Percentiles rank a stretch among this genome's conserved stretches.
Evolutionary conservation across 2,329 filamentous ascomycete species (phyloP).

Genomic region (Aspergillus bombycis): DNA sequence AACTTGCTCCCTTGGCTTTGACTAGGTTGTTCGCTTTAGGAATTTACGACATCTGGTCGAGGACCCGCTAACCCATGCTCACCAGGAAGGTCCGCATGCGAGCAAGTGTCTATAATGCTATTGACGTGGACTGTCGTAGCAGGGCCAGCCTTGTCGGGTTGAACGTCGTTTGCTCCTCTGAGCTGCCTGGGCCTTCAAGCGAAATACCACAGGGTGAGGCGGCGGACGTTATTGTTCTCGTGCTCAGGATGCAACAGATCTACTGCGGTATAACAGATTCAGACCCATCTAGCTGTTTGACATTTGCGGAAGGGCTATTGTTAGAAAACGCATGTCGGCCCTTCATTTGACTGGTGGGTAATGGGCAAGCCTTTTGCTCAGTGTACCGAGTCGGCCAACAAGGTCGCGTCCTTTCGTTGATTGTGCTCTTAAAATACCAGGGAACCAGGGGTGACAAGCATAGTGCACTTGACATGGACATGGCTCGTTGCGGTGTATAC

Average conservation of each 20-base stretch:
- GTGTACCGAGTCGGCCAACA: not conserved
- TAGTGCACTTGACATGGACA: too few relatives aligned
- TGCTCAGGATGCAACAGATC: not conserved
- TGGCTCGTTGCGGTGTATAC: not conserved
- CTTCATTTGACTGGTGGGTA: not conserved
- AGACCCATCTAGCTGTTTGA: slow-evolving; percentile 5
- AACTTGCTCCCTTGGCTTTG: not conserved
- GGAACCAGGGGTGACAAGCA: not conserved
- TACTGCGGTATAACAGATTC: slow-evolving; percentile 4
- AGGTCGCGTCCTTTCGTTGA: not conserved
- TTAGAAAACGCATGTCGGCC: not conserved
- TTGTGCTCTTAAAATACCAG: not conserved
- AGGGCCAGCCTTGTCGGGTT: not conserved
- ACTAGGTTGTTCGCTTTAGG: not conserved
- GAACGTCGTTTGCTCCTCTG: not conserved
- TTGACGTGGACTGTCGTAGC: not conserved
- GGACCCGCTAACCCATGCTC: not conserved
- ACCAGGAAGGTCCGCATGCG: not conserved
- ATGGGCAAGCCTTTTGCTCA: not conserved
- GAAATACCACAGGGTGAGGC: not conserved
- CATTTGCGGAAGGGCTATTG: not conserved
- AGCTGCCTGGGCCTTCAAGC: not conserved
- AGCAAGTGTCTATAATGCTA: not conserved
- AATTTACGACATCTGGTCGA: not conserved
- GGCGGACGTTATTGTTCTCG: not conserved